These are phyloP conservation scores for Penicillium griseofulvum DNA, from an alignment of 2,329 filamentous ascomycete genomes.

Conservation along the genomic window DNA sequence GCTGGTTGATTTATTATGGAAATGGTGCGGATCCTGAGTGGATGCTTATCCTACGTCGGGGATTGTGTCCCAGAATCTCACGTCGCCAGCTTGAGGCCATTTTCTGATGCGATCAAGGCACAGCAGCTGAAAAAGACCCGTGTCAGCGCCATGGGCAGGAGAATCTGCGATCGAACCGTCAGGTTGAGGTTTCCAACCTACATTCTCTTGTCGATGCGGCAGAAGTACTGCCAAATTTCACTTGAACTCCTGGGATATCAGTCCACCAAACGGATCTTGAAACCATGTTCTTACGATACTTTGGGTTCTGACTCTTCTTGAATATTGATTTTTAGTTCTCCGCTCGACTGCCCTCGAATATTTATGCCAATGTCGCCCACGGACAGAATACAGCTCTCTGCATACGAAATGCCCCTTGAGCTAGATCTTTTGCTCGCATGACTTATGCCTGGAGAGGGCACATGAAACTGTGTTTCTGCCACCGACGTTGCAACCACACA, in stretches of 20 bases:
- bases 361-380: not conserved
- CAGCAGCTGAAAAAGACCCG: not conserved
- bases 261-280: not conserved
- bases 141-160: not conserved
- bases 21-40: constrained; percentile 33
- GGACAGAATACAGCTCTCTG: not conserved
- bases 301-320: not conserved
- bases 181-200: not conserved
- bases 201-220: too few relatives aligned
- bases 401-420: not conserved
- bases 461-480: not conserved
- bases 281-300: not conserved
- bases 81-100: not conserved
- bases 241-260: too few relatives aligned
- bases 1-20: constrained; percentile 45
- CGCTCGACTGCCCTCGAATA: not conserved
- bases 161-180: not conserved
- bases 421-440: not conserved
- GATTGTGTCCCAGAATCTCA: not conserved
- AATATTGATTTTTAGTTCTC: too few relatives aligned
- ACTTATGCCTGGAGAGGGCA: not conserved
- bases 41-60: not conserved
- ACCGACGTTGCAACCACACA: not conserved
- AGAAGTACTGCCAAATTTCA: not conserved
- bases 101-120: not conserved